Evolutionary conservation across 768 basidiomycete species (phyloP).

Genomic region (Tulasnella sp.): DNA sequence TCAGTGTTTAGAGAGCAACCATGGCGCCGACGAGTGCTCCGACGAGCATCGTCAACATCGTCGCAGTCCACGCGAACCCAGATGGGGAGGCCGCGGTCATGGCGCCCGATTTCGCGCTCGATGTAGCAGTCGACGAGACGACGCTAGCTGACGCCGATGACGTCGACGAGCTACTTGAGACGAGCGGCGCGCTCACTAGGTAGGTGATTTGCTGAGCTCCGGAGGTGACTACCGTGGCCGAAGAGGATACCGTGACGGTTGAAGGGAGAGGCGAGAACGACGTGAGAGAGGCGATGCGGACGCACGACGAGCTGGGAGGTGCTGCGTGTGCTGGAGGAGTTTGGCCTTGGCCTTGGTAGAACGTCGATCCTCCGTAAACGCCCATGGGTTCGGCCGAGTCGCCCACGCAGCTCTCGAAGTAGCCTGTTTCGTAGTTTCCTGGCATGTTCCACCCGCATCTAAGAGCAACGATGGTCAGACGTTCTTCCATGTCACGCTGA

Average conservation of each 20-base stretch:
- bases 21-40: neutral
- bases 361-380: slow-evolving; percentile 53
- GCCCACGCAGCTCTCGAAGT: slow-evolving; percentile 32
- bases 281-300: slow-evolving; percentile 14
- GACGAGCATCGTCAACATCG: neutral
- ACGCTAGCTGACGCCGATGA: neutral
- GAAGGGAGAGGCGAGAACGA: neutral
- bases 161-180: neutral
- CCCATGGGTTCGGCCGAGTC: slow-evolving; percentile 42
- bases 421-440: slow-evolving; percentile 31
- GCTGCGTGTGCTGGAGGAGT: slow-evolving; percentile 49
- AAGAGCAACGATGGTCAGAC: neutral
- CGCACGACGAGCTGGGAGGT: slow-evolving; percentile 18
- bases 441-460: slow-evolving; percentile 30
- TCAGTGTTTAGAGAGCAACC: neutral
- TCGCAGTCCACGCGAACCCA: neutral
- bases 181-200: neutral
- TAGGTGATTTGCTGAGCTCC: neutral
- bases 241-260: neutral
- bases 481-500: neutral
- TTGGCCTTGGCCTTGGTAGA: slow-evolving; percentile 45
- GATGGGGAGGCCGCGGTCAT: neutral
- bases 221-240: neutral
- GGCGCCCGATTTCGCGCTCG: neutral
- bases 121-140: neutral